Conservation (phyloP, 176 grass and related monocot species). For the Rhipidocladum racemiflorum region DNA sequence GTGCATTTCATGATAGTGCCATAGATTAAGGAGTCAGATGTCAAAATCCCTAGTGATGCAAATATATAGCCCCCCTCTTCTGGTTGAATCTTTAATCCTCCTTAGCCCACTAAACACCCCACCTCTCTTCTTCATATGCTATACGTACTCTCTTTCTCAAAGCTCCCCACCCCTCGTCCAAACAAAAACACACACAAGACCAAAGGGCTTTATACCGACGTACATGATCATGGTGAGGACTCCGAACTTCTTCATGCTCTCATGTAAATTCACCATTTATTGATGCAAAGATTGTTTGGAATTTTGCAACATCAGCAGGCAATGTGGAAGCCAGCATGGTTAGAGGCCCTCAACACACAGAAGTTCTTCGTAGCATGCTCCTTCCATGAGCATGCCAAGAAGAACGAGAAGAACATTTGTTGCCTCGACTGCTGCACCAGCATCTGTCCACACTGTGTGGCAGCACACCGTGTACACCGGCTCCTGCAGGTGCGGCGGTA, state of each 20-base stretch:
- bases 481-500: slow-evolving; percentile 89
- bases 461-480: slow-evolving; percentile 71
- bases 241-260: slow-evolving; percentile 27
- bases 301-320: slow-evolving; percentile 45
- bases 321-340: slow-evolving; percentile 88
- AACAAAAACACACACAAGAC: slow-evolving; percentile 5
- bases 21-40: slow-evolving; percentile 59
- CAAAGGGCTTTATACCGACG: slow-evolving; percentile 33
- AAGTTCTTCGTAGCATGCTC: slow-evolving; percentile 78
- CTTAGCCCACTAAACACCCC: slow-evolving; percentile 40
- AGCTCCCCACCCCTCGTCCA: slow-evolving; percentile 29
- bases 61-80: slow-evolving; percentile 42
- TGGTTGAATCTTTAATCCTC: slow-evolving; percentile 39
- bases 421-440: slow-evolving; percentile 95
- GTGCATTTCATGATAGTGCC: slow-evolving; percentile 47
- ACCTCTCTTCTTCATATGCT: slow-evolving; percentile 48
- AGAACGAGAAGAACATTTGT: slow-evolving; percentile 98
- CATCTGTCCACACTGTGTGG: slow-evolving; percentile 89
- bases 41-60: slow-evolving; percentile 42
- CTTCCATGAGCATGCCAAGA: slow-evolving; percentile 76
- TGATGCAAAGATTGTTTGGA: slow-evolving; percentile 27
- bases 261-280: slow-evolving; percentile 9
- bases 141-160: slow-evolving; percentile 23
- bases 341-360: slow-evolving; percentile 77
- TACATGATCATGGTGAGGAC: slow-evolving; percentile 73